Evolutionary conservation across 768 basidiomycete species (phyloP), one percentile per base, ranked within the genome.

Genomic region (Candolleomyces aberdarensis): DNA sequence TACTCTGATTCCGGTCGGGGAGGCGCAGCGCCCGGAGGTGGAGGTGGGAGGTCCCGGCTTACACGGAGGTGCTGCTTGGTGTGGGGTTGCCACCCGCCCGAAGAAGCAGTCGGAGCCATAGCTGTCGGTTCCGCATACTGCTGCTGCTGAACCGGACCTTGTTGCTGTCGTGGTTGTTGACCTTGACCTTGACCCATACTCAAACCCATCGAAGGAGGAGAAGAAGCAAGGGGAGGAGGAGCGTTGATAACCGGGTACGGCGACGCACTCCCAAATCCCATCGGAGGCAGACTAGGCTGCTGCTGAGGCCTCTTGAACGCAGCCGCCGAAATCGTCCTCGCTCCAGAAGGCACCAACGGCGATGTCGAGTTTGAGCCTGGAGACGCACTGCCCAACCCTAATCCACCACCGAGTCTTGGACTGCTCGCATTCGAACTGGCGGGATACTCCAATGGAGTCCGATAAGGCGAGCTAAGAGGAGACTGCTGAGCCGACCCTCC

Each of bases 261-360:
- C 6, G 8, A 7, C 36, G 36, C 6, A 36, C 36, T 36, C 36
- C 36, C 36, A 11, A 36, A 36, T 11, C 36, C 36, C 11, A 36
- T 36, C 6, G 36, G 8, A 5, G 36, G 36, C 11, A 36, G n/a
- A n/a, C n/a, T n/a, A n/a, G n/a, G n/a, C n/a, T n/a, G n/a, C 8
- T 36, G 61, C 49, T 76, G 76, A 36, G 80, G 84, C 31, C 87
- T 77, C 66, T 81, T 83, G 73, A 92, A 92, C 26, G 89, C 89
- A 5, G 89, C 87, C 0, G 89, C 90, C 3, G 88, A 83, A 56
- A 92, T 91, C 58, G 84, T 92, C 47, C 86, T 80, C 14, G 80
- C 69, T 2, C 76, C 79, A 8, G 75, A 63, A 2, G 75, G 71
- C 8, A 65, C 55, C 11, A 70, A 58, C 43, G 67, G 39, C 50